Evolutionary conservation across 257 asterid genomes (phyloP), one percentile per base, ranked within the genome.

Genomic region (Solanum corneliomulleri): DNA sequence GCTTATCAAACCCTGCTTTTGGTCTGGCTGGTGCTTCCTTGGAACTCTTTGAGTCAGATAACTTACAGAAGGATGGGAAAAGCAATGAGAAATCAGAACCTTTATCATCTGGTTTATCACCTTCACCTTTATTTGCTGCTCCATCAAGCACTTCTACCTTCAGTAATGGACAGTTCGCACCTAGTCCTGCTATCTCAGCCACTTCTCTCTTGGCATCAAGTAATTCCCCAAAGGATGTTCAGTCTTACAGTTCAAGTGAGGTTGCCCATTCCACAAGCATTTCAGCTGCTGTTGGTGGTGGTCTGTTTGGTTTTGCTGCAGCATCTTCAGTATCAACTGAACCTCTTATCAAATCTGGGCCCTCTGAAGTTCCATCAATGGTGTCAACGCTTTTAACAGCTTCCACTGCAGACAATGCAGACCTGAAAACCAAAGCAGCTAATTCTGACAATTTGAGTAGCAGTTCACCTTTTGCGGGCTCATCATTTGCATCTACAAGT

Each of bases 31-130:
- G 82, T 88, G 87, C 87, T 87, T 52, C 85, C 64, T 75, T 60
- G 23, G 83, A 77, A 87, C 82, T 87, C 71, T 76, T 89, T 0
- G 93, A 44, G 82, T 84, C 89, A 11, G 95, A 89, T 74, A 90
- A 86, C 84, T 83, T 86, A 80, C 86, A 39, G n/a, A 91, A 89
- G 88, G 86, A 88, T 45, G 93, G 88, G 49, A 37, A 49, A 25
- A 31, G 62, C 70, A 94, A 88, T 66, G 98, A 91, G 58, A 89
- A 87, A 81, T 80, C 89, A 84, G 94, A 88, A 25, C 15, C 85
- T 16, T 69, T 88, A 86, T 85, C 91, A 77, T 86, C 85, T 81
- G 69, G 86, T 49, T 41, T 87, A 21, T 58, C 84, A 11, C 58
- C 90, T 66, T 33, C 89, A 58, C 49, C 45, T 33, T 49, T 45